Conservation (phyloP, 805 yeast species). For the Teunomyces gatunensis region DNA sequence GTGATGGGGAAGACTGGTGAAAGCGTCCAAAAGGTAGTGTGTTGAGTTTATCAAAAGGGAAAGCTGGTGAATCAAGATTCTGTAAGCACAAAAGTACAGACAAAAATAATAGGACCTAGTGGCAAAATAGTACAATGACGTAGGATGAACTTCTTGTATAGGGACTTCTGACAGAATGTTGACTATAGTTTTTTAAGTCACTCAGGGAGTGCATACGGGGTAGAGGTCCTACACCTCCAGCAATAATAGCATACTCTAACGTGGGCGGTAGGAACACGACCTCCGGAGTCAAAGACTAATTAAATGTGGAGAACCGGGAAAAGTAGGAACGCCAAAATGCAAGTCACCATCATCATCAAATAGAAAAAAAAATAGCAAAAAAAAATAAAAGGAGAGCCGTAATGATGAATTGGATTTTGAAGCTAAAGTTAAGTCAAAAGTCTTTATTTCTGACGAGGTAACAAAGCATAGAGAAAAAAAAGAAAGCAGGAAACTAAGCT, state of each 20-base stretch:
- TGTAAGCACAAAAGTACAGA: not conserved
- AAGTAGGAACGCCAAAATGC: not conserved
- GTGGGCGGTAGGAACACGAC: constrained; percentile 3
- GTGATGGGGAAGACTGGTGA: not conserved
- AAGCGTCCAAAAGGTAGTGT: not conserved
- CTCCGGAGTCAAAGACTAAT: not conserved
- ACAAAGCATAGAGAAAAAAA: no score
- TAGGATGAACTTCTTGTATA: not conserved
- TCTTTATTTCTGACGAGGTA: no score
- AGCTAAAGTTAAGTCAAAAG: no score
- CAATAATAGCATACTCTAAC: not conserved
- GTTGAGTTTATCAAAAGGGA: not conserved
- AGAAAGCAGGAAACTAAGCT: no score
- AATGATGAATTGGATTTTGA: no score
- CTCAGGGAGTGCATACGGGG: constrained; percentile 2
- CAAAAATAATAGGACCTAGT: not conserved
- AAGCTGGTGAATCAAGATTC: not conserved
- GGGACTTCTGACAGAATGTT: constrained; percentile 1
- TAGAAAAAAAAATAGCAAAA: not conserved
- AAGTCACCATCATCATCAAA: not conserved
- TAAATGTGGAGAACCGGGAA: constrained; percentile 1
- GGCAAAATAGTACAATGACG: constrained; percentile 2
- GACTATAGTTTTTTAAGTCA: constrained; percentile 4
- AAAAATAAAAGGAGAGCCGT: no score
- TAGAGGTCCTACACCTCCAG: not conserved